Percentiles rank a stretch among this genome's conserved stretches.
These are phyloP conservation scores for Penicillium arizonense DNA, from an alignment of 495 filamentous ascomycete genomes.

Conservation along the genomic window DNA sequence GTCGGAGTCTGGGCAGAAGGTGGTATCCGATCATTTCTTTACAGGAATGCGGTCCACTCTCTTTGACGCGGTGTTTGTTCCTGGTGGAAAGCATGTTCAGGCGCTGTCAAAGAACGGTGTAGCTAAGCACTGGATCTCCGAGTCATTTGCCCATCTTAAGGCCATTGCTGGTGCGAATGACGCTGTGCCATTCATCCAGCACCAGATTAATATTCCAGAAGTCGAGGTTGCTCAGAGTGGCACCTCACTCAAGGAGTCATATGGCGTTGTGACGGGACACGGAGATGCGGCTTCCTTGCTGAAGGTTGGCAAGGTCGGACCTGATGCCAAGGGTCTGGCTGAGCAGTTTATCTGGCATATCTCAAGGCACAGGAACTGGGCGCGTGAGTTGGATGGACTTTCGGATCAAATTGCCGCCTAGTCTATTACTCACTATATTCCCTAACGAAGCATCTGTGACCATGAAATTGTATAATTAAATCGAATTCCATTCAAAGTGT, in stretches of 20 bases:
- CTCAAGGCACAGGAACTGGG: slow-evolving; percentile 66
- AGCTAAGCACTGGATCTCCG: slow-evolving; percentile 78
- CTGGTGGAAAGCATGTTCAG: slow-evolving; percentile 65
- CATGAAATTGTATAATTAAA: neutral
- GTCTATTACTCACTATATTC: neutral
- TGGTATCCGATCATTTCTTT: slow-evolving; percentile 76
- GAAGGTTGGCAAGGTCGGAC: slow-evolving; percentile 23
- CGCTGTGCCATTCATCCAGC: slow-evolving; percentile 61
- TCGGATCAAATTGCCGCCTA: slow-evolving; percentile 35
- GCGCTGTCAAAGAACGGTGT: slow-evolving; percentile 69
- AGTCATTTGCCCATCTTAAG: slow-evolving; percentile 81
- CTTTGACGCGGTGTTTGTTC: slow-evolving; percentile 81
- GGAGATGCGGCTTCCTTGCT: slow-evolving; percentile 41
- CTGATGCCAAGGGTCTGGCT: slow-evolving; percentile 59
- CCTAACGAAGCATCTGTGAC: neutral
- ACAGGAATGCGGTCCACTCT: slow-evolving; percentile 81
- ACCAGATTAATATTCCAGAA: slow-evolving; percentile 48
- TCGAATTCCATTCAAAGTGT: neutral
- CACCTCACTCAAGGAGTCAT: slow-evolving; percentile 58
- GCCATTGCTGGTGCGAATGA: slow-evolving; percentile 73
- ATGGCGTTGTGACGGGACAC: slow-evolving; percentile 38
- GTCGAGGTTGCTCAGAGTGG: slow-evolving; percentile 52
- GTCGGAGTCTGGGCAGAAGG: slow-evolving; percentile 49
- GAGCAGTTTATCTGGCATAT: slow-evolving; percentile 66
- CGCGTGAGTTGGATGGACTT: slow-evolving; percentile 70